Evolutionary conservation across 129 eudicot species (phyloP).

Genomic region (Flaveria linearis): DNA sequence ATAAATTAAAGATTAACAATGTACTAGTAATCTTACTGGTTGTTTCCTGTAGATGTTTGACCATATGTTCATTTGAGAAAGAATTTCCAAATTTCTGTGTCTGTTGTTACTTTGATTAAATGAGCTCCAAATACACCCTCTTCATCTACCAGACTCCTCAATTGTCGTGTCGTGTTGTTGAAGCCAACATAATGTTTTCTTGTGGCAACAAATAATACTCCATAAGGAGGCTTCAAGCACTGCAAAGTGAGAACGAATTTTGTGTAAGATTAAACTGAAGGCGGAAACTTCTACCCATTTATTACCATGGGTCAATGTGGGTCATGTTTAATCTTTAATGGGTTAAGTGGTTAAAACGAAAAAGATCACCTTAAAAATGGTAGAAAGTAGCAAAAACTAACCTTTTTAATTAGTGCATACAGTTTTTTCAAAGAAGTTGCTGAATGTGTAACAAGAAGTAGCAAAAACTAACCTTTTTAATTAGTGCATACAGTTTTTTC

Average conservation of each 20-base stretch:
- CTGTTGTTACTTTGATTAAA: constrained; percentile 59
- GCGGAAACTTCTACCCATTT: background rate
- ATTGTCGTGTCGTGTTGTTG: constrained; percentile 54
- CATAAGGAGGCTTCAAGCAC: constrained; percentile 84
- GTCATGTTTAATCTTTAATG: background rate
- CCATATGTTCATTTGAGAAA: constrained; percentile 49
- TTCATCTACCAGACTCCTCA: constrained; percentile 62
- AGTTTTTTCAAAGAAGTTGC: constrained; percentile 57
- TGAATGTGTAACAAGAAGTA: no score
- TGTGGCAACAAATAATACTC: constrained; percentile 66
- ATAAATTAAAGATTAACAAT: constrained; percentile 26
- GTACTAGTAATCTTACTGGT: constrained; percentile 25
- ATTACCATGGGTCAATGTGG: background rate
- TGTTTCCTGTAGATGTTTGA: constrained; percentile 19
- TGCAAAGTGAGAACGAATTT: constrained; percentile 27
- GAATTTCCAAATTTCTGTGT: constrained; percentile 76
- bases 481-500: constrained; percentile 56
- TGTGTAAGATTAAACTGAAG: background rate
- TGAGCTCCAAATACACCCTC: constrained; percentile 63
- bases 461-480: constrained; percentile 57
- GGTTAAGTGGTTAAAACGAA: background rate
- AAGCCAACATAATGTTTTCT: constrained; percentile 65
- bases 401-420: constrained; percentile 64
- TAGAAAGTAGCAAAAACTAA: constrained; percentile 28
- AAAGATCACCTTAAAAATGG: background rate